phyloP scores from a whole-genome alignment of 768 basidiomycete species.

The Trametopsis cervina region DNA sequence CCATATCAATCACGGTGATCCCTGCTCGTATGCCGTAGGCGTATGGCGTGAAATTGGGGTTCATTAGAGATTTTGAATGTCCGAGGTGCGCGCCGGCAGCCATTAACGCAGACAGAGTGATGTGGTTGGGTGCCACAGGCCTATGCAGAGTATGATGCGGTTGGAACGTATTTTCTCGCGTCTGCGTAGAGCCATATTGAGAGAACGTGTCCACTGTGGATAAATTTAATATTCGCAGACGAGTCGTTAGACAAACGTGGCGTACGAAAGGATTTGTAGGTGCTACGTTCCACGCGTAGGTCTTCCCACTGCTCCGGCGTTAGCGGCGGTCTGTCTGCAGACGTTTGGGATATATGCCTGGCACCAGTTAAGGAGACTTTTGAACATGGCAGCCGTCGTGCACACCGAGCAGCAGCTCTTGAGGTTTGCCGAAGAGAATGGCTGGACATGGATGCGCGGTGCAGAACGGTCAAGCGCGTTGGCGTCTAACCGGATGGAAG shows the following conservation, averaged over 20 bases:
- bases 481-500: constrained; percentile 20
- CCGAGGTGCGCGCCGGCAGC: constrained; percentile 94
- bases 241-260: constrained; percentile 2
- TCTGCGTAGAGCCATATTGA: constrained; percentile 74
- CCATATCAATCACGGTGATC: constrained; percentile 90
- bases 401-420: constrained; percentile 15
- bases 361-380: not conserved
- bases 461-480: constrained; percentile 21
- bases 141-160: constrained; percentile 64
- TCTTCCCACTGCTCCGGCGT: constrained; percentile 58
- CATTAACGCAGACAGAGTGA: constrained; percentile 83
- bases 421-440: constrained; percentile 15
- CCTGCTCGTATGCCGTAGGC: constrained; percentile 89
- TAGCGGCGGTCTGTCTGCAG: constrained; percentile 26
- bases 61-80: constrained; percentile 76
- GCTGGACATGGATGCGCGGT: constrained; percentile 18
- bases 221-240: constrained; percentile 9
- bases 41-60: constrained; percentile 86
- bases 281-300: constrained; percentile 53
- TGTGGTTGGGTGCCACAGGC: constrained; percentile 49
- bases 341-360: constrained; percentile 9
- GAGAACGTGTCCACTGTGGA: constrained; percentile 52
- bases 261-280: constrained; percentile 50
- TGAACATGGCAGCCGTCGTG: constrained; percentile 5
- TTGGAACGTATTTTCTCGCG: constrained; percentile 58